phyloP scores from a whole-genome alignment of 2,329 filamentous ascomycete species.

The Scleromitrula shiraiana region DNA sequence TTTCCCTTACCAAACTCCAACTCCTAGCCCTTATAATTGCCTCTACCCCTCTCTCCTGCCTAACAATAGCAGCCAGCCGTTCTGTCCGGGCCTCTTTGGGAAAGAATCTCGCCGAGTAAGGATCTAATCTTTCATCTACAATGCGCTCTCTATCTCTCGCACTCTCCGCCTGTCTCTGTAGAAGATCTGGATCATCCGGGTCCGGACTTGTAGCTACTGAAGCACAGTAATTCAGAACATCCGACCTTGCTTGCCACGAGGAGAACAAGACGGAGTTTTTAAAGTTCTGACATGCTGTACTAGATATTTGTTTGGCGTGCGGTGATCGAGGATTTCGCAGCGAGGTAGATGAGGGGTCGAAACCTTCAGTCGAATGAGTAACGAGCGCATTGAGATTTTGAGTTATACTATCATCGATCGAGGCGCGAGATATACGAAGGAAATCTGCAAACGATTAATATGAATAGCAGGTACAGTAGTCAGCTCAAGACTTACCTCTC shows the following conservation, averaged over 20 bases:
- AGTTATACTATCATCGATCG: conserved; percentile 87
- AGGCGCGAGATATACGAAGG: conserved; percentile 71
- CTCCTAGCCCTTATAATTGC: conserved; percentile 72
- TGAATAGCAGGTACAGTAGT: not conserved
- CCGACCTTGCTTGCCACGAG: conserved; percentile 74
- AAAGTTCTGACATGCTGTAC: conserved; percentile 60
- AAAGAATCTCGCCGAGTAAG: conserved; percentile 80
- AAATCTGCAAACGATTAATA: conserved; percentile 57
- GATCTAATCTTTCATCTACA: conserved; percentile 83
- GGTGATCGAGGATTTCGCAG: conserved; percentile 46
- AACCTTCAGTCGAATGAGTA: conserved; percentile 63
- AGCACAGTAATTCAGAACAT: conserved; percentile 84
- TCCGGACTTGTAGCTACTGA: conserved; percentile 81
- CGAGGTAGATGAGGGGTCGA: conserved; percentile 73
- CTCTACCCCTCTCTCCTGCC: conserved; percentile 71
- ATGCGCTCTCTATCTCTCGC: conserved; percentile 62
- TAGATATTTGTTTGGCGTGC: conserved; percentile 46
- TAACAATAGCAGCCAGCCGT: conserved; percentile 61
- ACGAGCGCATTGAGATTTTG: conserved; percentile 88
- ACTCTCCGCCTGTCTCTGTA: conserved; percentile 62
- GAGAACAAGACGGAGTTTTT: conserved; percentile 75
- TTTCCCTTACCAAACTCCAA: conserved; percentile 69
- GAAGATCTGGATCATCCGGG: conserved; percentile 72
- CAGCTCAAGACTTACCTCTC: conserved; percentile 44
- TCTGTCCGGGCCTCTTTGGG: conserved; percentile 74